Percentiles rank a stretch among this genome's conserved stretches.
Evolutionary conservation across 768 basidiomycete species (phyloP).

Genomic region (Naganishia vishniacii): DNA sequence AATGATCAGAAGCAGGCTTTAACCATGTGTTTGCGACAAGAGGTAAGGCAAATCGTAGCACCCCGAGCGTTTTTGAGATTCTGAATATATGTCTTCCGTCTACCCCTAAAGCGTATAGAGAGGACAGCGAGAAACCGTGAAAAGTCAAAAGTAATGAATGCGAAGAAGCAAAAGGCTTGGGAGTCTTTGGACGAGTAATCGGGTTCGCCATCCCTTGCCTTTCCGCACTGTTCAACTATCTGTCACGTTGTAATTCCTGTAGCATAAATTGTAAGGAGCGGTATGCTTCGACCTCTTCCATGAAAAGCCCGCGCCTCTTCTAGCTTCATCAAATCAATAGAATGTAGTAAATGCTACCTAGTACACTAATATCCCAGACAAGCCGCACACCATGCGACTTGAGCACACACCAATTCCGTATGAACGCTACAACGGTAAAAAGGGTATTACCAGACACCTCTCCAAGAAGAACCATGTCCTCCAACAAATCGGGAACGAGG

Average conservation of each 20-base stretch:
- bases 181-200: constrained; percentile 30
- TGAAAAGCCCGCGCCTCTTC: too few relatives aligned
- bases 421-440: neutral
- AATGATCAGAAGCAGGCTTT: constrained; percentile 39
- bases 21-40: constrained; percentile 40
- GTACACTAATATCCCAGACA: neutral
- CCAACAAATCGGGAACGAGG: constrained; percentile 9
- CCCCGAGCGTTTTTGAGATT: neutral
- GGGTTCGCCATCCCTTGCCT: neutral
- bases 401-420: neutral
- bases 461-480: constrained; percentile 6
- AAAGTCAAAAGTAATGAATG: constrained; percentile 35
- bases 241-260: neutral
- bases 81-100: neutral
- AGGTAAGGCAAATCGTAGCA: constrained; percentile 31
- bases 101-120: constrained; percentile 35
- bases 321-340: neutral
- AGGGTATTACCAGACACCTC: constrained; percentile 5
- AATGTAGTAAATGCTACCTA: neutral
- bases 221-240: neutral
- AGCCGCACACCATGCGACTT: constrained; percentile 1
- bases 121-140: constrained; percentile 42
- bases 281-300: too few relatives aligned
- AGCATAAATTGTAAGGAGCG: neutral
- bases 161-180: constrained; percentile 43